Evolutionary conservation across 2,329 filamentous ascomycete species (phyloP).

Genomic region (Fusarium drepaniforme): DNA sequence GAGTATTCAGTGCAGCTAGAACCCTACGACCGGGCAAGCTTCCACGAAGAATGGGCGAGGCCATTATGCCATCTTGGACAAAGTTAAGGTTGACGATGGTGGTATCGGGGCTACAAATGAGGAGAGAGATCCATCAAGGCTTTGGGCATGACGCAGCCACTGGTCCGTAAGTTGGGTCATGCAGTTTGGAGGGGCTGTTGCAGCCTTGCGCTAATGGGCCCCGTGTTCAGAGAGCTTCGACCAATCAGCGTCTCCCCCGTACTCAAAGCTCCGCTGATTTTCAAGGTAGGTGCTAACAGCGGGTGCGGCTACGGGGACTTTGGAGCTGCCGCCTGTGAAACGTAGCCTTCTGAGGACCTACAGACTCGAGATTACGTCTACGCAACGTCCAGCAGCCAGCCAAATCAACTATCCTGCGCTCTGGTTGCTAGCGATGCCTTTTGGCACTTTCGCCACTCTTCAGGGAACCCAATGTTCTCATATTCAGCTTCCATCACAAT

Average conservation of each 20-base stretch:
- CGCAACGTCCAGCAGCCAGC: conserved; percentile 18
- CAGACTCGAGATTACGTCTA: conserved; percentile 31
- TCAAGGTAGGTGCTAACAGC: conserved; percentile 15
- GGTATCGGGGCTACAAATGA: conserved; percentile 17
- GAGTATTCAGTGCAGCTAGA: conserved; percentile 9
- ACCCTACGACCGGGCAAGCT: conserved; percentile 29
- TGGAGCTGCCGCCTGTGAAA: conserved; percentile 34
- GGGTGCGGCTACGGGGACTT: conserved; percentile 16
- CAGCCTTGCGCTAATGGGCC: conserved; percentile 43
- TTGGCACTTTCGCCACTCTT: conserved; percentile 19
- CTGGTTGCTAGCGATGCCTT: conserved; percentile 29
- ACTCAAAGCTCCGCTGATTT: conserved; percentile 17
- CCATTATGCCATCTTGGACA: conserved; percentile 50
- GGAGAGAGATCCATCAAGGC: conserved; percentile 16
- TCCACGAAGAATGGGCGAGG: conserved; percentile 9
- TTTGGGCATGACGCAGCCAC: conserved; percentile 27
- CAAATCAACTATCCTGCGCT: conserved; percentile 10
- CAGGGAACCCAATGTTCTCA: conserved; percentile 40
- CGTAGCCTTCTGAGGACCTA: conserved; percentile 44
- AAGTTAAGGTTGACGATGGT: conserved; percentile 23
- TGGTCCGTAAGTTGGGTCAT: neutral
- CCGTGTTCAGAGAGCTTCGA: conserved; percentile 20
- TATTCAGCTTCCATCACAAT: conserved; percentile 25
- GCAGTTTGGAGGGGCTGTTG: conserved; percentile 39
- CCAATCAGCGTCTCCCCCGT: conserved; percentile 35